Conservation (phyloP, 345 rosid species). For the Acer campestre region DNA sequence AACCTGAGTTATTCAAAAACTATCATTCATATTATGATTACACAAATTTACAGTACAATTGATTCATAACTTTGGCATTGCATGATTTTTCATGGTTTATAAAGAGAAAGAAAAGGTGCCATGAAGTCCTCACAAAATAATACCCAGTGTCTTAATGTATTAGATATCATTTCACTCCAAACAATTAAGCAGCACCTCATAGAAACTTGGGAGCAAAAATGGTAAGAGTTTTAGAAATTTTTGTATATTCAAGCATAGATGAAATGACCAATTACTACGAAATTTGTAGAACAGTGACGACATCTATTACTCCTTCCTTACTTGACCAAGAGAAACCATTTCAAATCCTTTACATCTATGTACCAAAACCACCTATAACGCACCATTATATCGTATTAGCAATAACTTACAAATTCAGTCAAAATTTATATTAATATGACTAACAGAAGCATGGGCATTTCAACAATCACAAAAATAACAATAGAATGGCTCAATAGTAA, state of each 20-base stretch:
- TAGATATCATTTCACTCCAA: neutral
- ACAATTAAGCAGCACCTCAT: neutral
- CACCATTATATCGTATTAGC: neutral
- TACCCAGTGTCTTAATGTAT: neutral
- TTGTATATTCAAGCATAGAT: neutral
- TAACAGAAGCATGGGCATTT: neutral
- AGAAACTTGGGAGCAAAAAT: neutral
- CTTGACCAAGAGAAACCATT: neutral
- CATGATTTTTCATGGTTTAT: neutral
- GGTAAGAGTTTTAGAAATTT: neutral
- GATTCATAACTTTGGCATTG: neutral
- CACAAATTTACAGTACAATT: neutral
- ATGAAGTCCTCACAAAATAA: neutral
- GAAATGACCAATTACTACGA: neutral
- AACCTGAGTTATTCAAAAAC: neutral
- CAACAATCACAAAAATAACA: neutral
- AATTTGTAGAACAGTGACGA: neutral
- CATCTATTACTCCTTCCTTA: neutral
- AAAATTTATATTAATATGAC: neutral
- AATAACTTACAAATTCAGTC: neutral
- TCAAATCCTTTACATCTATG: neutral
- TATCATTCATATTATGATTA: neutral
- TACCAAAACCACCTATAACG: neutral
- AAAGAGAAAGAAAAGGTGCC: neutral
- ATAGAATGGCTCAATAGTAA: slow-evolving; percentile 1